Conservation (phyloP, 306 rosid species). For the Trifolium subterraneum region DNA sequence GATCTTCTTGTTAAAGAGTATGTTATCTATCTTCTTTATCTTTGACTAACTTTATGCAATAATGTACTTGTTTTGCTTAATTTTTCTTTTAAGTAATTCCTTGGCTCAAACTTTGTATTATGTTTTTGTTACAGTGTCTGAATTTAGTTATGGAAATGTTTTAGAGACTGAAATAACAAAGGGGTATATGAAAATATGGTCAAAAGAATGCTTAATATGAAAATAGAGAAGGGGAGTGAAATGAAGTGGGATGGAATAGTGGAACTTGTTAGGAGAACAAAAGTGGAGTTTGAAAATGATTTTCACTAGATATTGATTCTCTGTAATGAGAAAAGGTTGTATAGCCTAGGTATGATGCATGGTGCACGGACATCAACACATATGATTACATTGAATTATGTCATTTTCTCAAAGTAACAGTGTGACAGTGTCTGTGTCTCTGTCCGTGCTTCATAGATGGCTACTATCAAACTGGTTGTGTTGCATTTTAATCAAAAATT, state of each 20-base stretch:
- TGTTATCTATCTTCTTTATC: slow-evolving; percentile 4
- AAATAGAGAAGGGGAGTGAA: background rate
- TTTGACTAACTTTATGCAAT: background rate
- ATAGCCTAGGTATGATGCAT: background rate
- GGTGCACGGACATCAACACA: no score
- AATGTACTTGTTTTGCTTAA: background rate
- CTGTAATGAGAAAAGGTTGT: background rate
- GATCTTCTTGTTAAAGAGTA: background rate
- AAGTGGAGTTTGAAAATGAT: background rate
- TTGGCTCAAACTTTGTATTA: background rate
- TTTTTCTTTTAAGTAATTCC: background rate
- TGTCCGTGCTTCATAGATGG: background rate
- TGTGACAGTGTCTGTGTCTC: no score
- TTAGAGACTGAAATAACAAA: background rate
- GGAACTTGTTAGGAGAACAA: background rate
- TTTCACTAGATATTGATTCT: no score
- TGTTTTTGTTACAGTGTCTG: background rate
- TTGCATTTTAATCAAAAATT: slow-evolving; percentile 27
- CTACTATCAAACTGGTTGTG: background rate
- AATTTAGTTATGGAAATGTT: background rate
- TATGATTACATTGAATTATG: no score
- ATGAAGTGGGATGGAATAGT: background rate
- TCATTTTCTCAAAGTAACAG: no score
- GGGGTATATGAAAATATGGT: background rate
- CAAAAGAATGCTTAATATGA: background rate